These are phyloP conservation scores for Hirsutella minnesotensis DNA, from an alignment of 2,329 filamentous ascomycete species.

Conservation along the genomic window DNA sequence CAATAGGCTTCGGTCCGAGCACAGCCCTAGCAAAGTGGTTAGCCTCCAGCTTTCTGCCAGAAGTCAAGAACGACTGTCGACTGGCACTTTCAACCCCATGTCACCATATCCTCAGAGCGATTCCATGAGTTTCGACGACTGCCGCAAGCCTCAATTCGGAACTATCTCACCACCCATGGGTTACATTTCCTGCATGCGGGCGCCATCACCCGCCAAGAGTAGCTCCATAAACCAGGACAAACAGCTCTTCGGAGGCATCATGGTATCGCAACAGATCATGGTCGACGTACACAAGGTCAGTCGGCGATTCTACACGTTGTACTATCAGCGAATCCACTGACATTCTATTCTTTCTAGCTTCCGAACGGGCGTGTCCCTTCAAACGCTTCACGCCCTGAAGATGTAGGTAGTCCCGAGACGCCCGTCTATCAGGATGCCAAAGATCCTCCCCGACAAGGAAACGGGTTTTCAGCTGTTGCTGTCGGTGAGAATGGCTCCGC, in stretches of 20 bases:
- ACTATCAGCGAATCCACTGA: not conserved
- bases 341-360: not conserved
- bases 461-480: conserved; percentile 4
- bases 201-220: not conserved
- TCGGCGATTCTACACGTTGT: not conserved
- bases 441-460: conserved; percentile 1
- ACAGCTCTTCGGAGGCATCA: conserved; percentile 40
- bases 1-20: not conserved
- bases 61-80: conserved; percentile 7
- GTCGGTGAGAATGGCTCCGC: conserved; percentile 3
- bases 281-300: conserved; percentile 30
- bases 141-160: conserved; percentile 1
- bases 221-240: conserved; percentile 9
- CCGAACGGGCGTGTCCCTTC: not conserved
- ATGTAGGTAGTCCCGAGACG: no score
- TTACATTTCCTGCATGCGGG: conserved; percentile 5
- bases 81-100: conserved; percentile 1
- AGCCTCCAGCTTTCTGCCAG: not conserved
- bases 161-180: conserved; percentile 5
- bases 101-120: conserved; percentile 4
- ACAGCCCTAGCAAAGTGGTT: not conserved
- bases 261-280: conserved; percentile 49
- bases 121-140: conserved; percentile 7
- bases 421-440: not conserved
- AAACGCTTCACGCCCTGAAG: no score